Evolutionary conservation across 202 grass and related monocot species (phyloP).

Genomic region (Elaeis oleifera): DNA sequence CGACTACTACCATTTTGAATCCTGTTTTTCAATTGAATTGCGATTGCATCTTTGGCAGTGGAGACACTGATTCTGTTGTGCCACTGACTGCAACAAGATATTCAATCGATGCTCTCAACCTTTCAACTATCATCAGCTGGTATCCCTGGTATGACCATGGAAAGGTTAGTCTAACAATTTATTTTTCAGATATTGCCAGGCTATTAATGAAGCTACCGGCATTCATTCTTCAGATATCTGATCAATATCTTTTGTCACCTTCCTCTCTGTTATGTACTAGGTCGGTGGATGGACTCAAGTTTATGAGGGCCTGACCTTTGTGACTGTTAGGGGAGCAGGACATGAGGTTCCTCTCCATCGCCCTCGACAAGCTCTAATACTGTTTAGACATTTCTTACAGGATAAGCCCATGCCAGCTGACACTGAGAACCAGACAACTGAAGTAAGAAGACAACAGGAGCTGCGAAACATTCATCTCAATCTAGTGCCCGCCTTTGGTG

Average conservation of each 20-base stretch:
- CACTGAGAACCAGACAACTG: too few species aligned
- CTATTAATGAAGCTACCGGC: not conserved
- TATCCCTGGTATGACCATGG: not conserved
- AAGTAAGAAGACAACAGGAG: too few species aligned
- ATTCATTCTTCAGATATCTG: not conserved
- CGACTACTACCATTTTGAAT: too few species aligned
- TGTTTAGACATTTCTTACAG: constrained; percentile 72
- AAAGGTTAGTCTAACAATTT: constrained; percentile 22
- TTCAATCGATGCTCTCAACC: not conserved
- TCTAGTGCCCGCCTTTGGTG: too few species aligned
- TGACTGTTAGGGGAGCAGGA: constrained; percentile 59
- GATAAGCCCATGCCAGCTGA: constrained; percentile 42
- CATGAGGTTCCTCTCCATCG: constrained; percentile 81
- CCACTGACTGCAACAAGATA: not conserved
- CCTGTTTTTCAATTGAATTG: not conserved
- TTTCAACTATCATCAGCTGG: not conserved
- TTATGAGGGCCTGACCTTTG: constrained; percentile 71
- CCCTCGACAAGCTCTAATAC: constrained; percentile 51
- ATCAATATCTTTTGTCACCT: not conserved
- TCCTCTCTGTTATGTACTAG: constrained; percentile 25
- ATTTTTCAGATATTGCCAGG: not conserved
- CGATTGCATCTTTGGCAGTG: constrained; percentile 31
- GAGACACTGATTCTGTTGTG: constrained; percentile 47
- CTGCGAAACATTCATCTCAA: too few species aligned
- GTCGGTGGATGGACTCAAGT: constrained; percentile 92